Conservation (phyloP, 352 stramenopile genomes). For the Globisporangium carolinianum region DNA sequence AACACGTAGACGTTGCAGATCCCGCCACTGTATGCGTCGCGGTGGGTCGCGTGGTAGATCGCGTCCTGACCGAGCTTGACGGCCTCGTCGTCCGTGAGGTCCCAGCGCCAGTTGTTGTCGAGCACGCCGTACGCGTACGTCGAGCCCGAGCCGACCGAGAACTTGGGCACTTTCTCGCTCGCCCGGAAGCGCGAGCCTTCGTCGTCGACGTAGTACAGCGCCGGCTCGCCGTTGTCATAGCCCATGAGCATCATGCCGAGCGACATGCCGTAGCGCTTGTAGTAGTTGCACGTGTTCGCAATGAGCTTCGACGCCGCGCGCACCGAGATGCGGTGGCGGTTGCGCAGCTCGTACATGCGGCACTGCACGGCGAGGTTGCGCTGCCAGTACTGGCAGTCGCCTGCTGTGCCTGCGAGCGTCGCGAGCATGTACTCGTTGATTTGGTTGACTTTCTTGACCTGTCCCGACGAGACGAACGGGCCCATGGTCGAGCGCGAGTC, state of each 20-base stretch:
- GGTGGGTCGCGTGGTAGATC: slow-evolving; percentile 99
- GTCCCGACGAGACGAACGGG: slow-evolving; percentile 97
- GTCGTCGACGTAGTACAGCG: slow-evolving; percentile 99
- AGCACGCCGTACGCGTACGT: slow-evolving; percentile 99
- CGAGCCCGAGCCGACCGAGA: slow-evolving; percentile 98
- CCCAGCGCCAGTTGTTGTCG: slow-evolving; percentile 94
- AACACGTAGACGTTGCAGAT: slow-evolving; percentile 97
- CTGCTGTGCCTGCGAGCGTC: slow-evolving; percentile 97
- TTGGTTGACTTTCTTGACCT: slow-evolving; percentile 99
- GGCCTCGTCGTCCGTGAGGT: slow-evolving; percentile 97
- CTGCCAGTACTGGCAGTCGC: slow-evolving; percentile 99
- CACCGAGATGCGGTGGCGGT: slow-evolving; percentile 99
- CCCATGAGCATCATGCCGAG: slow-evolving; percentile 99
- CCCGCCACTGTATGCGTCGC: slow-evolving; percentile 97
- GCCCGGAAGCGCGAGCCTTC: slow-evolving; percentile 97
- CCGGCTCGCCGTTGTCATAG: slow-evolving; percentile 96
- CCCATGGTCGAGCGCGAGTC: slow-evolving; percentile 99
- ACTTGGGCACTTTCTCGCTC: slow-evolving; percentile 92
- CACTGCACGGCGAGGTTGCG: slow-evolving; percentile 96
- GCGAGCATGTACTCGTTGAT: slow-evolving; percentile 99
- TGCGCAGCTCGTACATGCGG: slow-evolving; percentile 97
- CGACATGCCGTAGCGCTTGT: slow-evolving; percentile 90
- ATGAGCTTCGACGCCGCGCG: slow-evolving; percentile 98
- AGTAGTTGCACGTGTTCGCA: slow-evolving; percentile 98
- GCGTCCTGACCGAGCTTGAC: slow-evolving; percentile 98